Base-by-base conservation (phyloP, 2,329 filamentous ascomycete genomes). In the Arachnomyces sp. region DNA sequence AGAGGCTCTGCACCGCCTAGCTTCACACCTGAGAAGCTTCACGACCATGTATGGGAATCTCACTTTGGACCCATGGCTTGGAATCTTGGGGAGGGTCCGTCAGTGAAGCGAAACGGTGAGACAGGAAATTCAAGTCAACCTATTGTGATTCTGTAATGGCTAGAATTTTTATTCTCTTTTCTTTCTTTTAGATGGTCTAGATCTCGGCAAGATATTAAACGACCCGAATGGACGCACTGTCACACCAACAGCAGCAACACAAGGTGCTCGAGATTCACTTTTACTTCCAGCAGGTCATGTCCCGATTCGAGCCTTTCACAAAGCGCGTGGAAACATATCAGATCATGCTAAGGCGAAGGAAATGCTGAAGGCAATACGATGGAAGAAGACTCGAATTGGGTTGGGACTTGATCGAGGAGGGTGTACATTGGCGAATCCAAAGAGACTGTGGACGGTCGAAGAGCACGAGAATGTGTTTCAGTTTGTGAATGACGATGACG, bases 41-140 rank as follows among this genome's bases (percentile, higher is more conserved):
- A 65, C 38, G 56, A 61, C 15, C 78, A 82, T 51, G 52, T 80
- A 16, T 66, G 73, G 42, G 54, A 63, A 25, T 54, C 52, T 14
- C 78, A 82, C 55, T 53, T 81, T n/a, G 55, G 59, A 14, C 62
- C 69, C 13, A 52, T 78, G 32, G 72, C 72, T n/a, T 75, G 74
- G 71, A 63, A 68, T 48, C 62, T 73, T 32, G 77, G 77, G n/a
- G 76, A 80, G 60, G 77, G 78, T 38, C 76, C 75, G 2, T 28
- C 38, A 31, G 77, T 80, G 69, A 74, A 72, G 65, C 34, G 9
- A 8, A 21, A 25, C 18, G 8, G 16, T 28, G 8, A 36, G 47
- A 48, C 32, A 21, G 44, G 40, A 46, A 45, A 50, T 36, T 21
- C 17, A 31, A 37, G 34, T 12, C 15, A 38, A 16, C 41, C 45